These are phyloP conservation scores for Candida odintsovae DNA, from an alignment of 805 yeast species.

Conservation along the genomic window DNA sequence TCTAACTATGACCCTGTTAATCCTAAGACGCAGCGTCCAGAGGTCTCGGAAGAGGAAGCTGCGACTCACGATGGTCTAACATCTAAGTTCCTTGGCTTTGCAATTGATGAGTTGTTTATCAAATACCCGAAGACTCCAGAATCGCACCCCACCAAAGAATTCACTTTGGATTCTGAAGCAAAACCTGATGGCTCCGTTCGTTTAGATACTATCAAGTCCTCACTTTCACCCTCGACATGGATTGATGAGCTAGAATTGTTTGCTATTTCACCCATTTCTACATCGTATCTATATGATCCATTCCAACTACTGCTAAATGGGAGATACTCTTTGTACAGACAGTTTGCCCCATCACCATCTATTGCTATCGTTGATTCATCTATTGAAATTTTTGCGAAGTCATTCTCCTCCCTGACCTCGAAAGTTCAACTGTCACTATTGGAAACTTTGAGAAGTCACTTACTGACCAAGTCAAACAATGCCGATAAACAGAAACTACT, in stretches of 20 bases:
- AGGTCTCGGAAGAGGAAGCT: slow-evolving; percentile 24
- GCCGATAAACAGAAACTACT: slow-evolving; percentile 41
- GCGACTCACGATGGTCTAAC: slow-evolving; percentile 49
- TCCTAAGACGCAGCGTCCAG: slow-evolving; percentile 9
- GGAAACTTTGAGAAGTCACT: slow-evolving; percentile 62
- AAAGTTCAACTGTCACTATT: slow-evolving; percentile 85
- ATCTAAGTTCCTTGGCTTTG: slow-evolving; percentile 35
- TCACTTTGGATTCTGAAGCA: slow-evolving; percentile 12
- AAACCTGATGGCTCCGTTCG: slow-evolving; percentile 27
- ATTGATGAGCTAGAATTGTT: slow-evolving; percentile 28
- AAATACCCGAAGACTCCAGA: slow-evolving; percentile 14
- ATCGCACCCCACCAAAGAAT: slow-evolving; percentile 5
- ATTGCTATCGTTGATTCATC: slow-evolving; percentile 68
- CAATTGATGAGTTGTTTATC: slow-evolving; percentile 32
- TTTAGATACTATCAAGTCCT: slow-evolving; percentile 25
- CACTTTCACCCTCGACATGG: slow-evolving; percentile 30
- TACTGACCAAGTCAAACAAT: slow-evolving; percentile 35
- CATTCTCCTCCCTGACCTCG: slow-evolving; percentile 65
- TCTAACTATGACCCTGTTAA: slow-evolving; percentile 12
- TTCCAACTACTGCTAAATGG: slow-evolving; percentile 22
- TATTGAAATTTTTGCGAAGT: slow-evolving; percentile 64
- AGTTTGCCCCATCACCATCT: slow-evolving; percentile 36
- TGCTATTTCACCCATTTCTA: slow-evolving; percentile 31
- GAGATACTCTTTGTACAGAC: slow-evolving; percentile 28
- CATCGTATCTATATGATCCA: slow-evolving; percentile 38